Percentiles rank a stretch among this genome's conserved stretches.
Evolutionary conservation across 495 filamentous ascomycete genomes (phyloP).

Genomic region (Penicillium atrosanguineum): DNA sequence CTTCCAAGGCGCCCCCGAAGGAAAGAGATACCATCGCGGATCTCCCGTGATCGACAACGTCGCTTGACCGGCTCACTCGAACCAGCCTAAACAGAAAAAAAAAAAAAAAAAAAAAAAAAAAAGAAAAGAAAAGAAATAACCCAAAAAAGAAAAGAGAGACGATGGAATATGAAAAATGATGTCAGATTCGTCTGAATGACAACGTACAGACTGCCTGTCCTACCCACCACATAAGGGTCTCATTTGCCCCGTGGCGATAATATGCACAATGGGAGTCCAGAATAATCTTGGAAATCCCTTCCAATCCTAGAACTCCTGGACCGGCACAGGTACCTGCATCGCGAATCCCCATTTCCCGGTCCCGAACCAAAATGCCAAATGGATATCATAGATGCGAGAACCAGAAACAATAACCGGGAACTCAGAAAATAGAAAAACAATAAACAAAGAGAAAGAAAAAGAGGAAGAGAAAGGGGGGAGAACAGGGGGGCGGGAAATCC

Average conservation of each 20-base stretch:
- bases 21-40: conserved; percentile 5
- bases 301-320: conserved; percentile 2
- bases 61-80: neutral
- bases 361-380: conserved; percentile 21
- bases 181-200: conserved; percentile 21
- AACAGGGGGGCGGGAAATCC: neutral
- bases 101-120: too few relatives aligned
- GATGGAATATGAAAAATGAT: conserved; percentile 6
- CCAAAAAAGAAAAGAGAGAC: too few relatives aligned
- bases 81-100: neutral
- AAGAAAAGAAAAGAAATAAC: too few relatives aligned
- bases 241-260: neutral
- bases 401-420: neutral
- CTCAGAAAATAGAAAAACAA: neutral
- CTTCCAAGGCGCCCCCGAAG: too few relatives aligned
- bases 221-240: conserved; percentile 11
- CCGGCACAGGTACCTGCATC: conserved; percentile 9
- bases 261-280: conserved; percentile 2
- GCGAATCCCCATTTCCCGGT: conserved; percentile 1
- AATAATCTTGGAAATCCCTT: neutral
- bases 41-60: conserved; percentile 23
- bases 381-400: conserved; percentile 33
- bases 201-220: conserved; percentile 18
- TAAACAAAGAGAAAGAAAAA: neutral
- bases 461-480: conserved; percentile 9